Conservation (phyloP, 768 basidiomycete species). For the Russula earlei region DNA sequence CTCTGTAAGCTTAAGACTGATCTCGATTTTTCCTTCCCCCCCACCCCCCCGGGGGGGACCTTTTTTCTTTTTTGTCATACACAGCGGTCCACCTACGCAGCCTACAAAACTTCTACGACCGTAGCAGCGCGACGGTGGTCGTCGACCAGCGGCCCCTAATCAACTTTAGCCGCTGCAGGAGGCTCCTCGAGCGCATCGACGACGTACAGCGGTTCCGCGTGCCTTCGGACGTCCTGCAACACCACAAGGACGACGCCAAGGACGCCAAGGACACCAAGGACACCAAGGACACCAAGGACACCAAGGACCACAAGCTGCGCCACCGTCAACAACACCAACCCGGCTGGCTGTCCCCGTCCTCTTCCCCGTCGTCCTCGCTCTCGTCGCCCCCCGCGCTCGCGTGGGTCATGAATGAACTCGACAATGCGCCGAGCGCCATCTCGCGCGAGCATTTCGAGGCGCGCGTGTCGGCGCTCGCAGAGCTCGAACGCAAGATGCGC, state of each 20-base stretch:
- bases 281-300: conserved; percentile 16
- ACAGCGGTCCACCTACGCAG: conserved; percentile 30
- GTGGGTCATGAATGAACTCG: conserved; percentile 35
- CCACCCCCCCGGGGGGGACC: no score
- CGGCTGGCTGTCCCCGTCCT: no score
- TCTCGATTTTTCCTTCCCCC: no score
- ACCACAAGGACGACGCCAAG: conserved; percentile 21
- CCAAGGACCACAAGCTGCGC: no score
- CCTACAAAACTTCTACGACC: neutral
- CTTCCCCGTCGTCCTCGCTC: no score
- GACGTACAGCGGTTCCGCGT: conserved; percentile 28
- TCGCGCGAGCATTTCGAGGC: conserved; percentile 28
- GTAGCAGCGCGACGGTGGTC: neutral
- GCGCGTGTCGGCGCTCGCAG: conserved; percentile 24
- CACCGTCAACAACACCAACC: no score
- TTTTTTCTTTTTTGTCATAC: no score
- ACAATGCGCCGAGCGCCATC: conserved; percentile 24
- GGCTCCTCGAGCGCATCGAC: conserved; percentile 31
- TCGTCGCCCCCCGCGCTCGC: conserved; percentile 30
- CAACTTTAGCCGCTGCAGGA: conserved; percentile 35
- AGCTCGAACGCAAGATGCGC: conserved; percentile 9
- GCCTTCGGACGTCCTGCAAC: conserved; percentile 26
- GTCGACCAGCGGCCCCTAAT: conserved; percentile 30
- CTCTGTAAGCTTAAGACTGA: no score
- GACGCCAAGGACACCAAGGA: neutral